These are phyloP conservation scores for Amesomyces nigricolor DNA, from an alignment of 2,329 filamentous ascomycete genomes.

Conservation along the genomic window DNA sequence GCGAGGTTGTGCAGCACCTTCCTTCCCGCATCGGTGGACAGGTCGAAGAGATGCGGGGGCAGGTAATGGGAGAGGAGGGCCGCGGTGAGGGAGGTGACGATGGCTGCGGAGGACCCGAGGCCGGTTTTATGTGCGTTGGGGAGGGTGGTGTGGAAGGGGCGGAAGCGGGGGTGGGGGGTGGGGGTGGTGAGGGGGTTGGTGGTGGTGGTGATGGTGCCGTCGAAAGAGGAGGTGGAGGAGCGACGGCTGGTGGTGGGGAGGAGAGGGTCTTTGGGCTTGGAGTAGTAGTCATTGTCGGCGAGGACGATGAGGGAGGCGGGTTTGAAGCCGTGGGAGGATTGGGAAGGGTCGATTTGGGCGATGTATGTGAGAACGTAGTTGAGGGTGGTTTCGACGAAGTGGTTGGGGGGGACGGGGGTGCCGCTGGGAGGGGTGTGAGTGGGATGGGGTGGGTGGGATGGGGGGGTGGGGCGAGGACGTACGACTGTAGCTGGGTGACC, in stretches of 20 bases:
- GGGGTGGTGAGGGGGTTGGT: not conserved
- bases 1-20: conserved; percentile 81
- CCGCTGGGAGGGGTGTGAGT: conserved; percentile 34
- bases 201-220: not conserved
- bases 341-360: conserved; percentile 38
- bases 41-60: conserved; percentile 49
- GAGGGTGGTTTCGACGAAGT: conserved; percentile 88
- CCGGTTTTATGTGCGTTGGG: conserved; percentile 87
- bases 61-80: conserved; percentile 74
- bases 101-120: conserved; percentile 86
- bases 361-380: conserved; percentile 84
- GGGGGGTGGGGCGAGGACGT: conserved; percentile 38
- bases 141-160: conserved; percentile 61
- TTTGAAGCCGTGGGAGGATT: conserved; percentile 48
- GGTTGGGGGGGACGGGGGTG: conserved; percentile 52
- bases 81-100: conserved; percentile 82
- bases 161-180: conserved; percentile 28
- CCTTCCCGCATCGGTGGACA: conserved; percentile 49
- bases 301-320: conserved; percentile 77
- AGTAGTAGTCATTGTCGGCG: conserved; percentile 97
- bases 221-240: conserved; percentile 10
- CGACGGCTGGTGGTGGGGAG: not conserved
- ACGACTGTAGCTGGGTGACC: conserved; percentile 74
- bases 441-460: not conserved
- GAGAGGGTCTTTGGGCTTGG: conserved; percentile 47